Base-by-base conservation (phyloP, 768 basidiomycete species). In the Tephrocybe sp. region DNA sequence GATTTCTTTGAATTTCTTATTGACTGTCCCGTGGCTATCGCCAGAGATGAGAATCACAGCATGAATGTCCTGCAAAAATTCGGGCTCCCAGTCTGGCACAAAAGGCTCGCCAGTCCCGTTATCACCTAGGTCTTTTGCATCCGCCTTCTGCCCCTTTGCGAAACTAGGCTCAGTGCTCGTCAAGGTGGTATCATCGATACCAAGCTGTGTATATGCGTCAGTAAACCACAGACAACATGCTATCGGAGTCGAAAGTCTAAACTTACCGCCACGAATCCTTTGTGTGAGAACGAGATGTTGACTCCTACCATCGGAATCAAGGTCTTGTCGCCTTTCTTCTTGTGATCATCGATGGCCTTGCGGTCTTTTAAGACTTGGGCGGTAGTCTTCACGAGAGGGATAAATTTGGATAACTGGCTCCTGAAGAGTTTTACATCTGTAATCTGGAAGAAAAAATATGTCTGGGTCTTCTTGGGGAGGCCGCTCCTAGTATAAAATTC, bases 241-340 rank as follows among this genome's bases (percentile, higher is more conserved):
- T n/a, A n/a, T n/a, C n/a, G n/a, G n/a, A n/a, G n/a, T n/a, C n/a
- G n/a, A n/a, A n/a, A n/a, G n/a, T n/a, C n/a, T 9, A 12, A 34
- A 24, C 42, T 57, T 29, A 77, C 75, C 62, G 68, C 64, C 2
- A 36, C 56, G 31, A 82, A 70, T 13, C 78, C 81, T 13, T 60
- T 59, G 22, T 76, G 74, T 7, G 80, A 78, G 61, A 83, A 79
- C 11, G 78, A 67, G 38, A 82, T 70, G 64, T 81, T 83, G 36
- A 80, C 68, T 9, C 75, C 76, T 11, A 62, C 63, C 48, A 77
- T 58, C 19, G 66, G 69, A 47, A 77, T 57, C 19, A 72, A 61
- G 31, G 62, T 62, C 37, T 60, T 60, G 39, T 61, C 61, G 13
- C 62, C 65, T 45, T 60, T 61, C 52, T 63, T 64, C 65, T 73